Conservation (phyloP, 306 rosid species). For the Vigna angularis region DNA sequence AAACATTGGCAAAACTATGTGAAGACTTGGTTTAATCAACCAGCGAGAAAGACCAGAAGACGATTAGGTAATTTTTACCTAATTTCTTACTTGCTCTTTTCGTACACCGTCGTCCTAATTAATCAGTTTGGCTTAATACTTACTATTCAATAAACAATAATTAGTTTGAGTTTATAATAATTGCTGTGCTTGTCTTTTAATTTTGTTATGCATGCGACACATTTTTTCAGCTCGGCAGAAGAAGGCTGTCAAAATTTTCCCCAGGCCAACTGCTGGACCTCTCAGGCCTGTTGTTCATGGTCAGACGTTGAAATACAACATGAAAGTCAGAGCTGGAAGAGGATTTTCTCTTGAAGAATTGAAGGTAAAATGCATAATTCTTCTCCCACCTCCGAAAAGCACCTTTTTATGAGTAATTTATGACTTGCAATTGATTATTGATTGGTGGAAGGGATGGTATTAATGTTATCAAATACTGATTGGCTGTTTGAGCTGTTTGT, state of each 20-base stretch:
- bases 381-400: neutral
- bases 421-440: too few relatives aligned
- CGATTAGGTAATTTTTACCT: constrained; percentile 48
- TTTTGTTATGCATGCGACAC: neutral
- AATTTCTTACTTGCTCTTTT: neutral
- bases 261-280: constrained; percentile 63
- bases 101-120: neutral
- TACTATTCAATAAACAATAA: neutral
- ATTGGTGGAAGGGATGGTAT: too few relatives aligned
- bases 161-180: neutral
- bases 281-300: constrained; percentile 72
- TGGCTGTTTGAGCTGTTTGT: too few relatives aligned
- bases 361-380: constrained; percentile 48
- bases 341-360: constrained; percentile 69
- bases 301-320: constrained; percentile 68
- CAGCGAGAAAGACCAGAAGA: constrained; percentile 67
- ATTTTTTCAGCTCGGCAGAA: constrained; percentile 60
- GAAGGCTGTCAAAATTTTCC: constrained; percentile 70
- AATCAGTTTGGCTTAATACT: neutral
- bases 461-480: too few relatives aligned
- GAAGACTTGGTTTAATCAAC: constrained; percentile 72
- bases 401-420: too few relatives aligned
- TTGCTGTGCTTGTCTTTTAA: too few relatives aligned
- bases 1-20: constrained; percentile 75
- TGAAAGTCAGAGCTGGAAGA: constrained; percentile 67